Evolutionary conservation across 306 rosid species (phyloP).

Genomic region (Cicer arietinum): DNA sequence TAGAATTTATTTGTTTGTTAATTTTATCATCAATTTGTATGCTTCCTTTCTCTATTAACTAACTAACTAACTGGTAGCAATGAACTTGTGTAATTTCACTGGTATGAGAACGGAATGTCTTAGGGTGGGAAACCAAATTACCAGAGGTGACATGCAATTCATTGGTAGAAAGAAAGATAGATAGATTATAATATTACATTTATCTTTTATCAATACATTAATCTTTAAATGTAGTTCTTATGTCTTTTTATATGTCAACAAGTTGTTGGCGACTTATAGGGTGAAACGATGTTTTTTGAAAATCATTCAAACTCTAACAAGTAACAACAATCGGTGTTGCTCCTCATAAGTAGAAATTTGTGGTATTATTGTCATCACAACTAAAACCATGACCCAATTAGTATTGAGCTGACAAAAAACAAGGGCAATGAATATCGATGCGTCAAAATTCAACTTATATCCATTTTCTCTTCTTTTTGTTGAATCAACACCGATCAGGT

Average conservation of each 20-base stretch:
- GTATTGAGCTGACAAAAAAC: too few relatives aligned
- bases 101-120: not conserved
- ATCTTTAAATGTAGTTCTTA: conserved; percentile 35
- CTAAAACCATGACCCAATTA: too few relatives aligned
- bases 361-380: too few relatives aligned
- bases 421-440: too few relatives aligned
- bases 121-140: too few relatives aligned
- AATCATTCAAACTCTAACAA: too few relatives aligned
- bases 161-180: not conserved
- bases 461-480: too few relatives aligned
- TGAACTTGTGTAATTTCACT: not conserved
- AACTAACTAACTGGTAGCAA: not conserved
- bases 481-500: too few relatives aligned
- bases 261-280: not conserved
- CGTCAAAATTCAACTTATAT: too few relatives aligned
- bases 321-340: too few relatives aligned
- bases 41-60: conserved; percentile 18
- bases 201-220: not conserved
- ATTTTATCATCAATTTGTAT: not conserved
- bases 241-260: not conserved
- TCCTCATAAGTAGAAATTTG: too few relatives aligned
- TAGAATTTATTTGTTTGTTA: not conserved
- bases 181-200: not conserved
- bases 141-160: not conserved
- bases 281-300: too few relatives aligned